Percentiles rank a stretch among this genome's conserved stretches.
phyloP scores from a whole-genome alignment of 2,329 filamentous ascomycete species.

The Penicillium sp. region DNA sequence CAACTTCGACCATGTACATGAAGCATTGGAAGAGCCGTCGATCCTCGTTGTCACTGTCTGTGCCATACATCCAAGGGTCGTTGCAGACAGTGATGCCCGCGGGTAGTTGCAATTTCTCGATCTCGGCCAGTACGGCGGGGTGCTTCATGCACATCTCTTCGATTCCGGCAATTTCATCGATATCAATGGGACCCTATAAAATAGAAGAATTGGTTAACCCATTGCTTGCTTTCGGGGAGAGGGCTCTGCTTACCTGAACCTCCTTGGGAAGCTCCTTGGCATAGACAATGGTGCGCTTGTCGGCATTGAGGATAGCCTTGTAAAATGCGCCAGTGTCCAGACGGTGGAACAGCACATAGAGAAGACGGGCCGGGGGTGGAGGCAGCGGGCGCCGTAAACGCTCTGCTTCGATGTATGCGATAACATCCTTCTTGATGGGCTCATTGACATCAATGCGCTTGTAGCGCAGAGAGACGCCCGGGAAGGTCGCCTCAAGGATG shows the following conservation, averaged over 20 bases:
- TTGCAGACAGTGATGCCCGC: slow-evolving; percentile 57
- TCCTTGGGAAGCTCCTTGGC: slow-evolving; percentile 48
- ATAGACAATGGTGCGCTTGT: slow-evolving; percentile 35
- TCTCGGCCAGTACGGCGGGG: slow-evolving; percentile 56
- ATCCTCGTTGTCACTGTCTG: slow-evolving; percentile 39
- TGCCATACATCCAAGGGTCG: slow-evolving; percentile 70
- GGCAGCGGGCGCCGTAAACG: slow-evolving; percentile 52
- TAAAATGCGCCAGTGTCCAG: slow-evolving; percentile 45
- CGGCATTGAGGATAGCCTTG: slow-evolving; percentile 43
- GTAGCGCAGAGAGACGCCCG: slow-evolving; percentile 48
- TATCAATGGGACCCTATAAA: slow-evolving; percentile 59
- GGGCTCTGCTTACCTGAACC: slow-evolving; percentile 40
- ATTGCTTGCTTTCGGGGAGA: not conserved
- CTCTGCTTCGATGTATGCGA: slow-evolving; percentile 64
- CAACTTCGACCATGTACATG: slow-evolving; percentile 39
- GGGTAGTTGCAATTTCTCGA: slow-evolving; percentile 60
- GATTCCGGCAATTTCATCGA: slow-evolving; percentile 59
- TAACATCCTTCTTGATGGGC: slow-evolving; percentile 59
- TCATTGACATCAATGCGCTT: slow-evolving; percentile 68
- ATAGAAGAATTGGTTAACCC: slow-evolving; percentile 54
- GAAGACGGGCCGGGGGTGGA: slow-evolving; percentile 51
- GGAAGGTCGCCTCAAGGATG: slow-evolving; percentile 38
- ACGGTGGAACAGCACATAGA: slow-evolving; percentile 54
- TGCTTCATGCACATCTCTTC: slow-evolving; percentile 58
- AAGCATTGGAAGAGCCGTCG: slow-evolving; percentile 44